These are phyloP conservation scores for Diaporthe vaccinii DNA, from an alignment of 2,329 filamentous ascomycete genomes.

Conservation along the genomic window DNA sequence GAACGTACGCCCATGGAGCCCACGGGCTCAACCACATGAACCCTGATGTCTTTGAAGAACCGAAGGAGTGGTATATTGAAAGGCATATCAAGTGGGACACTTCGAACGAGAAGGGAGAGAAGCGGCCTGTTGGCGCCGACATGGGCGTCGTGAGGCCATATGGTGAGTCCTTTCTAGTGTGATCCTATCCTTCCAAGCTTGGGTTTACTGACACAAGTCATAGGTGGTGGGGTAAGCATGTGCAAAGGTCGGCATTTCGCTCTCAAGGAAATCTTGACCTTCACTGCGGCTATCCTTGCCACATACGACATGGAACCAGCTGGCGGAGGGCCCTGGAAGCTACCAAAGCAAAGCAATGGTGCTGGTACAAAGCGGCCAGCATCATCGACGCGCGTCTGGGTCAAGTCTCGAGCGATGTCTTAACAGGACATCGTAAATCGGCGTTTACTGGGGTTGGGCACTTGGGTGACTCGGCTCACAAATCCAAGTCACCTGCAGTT, in stretches of 20 bases:
- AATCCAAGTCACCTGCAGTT: too few relatives aligned
- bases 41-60: constrained; percentile 50
- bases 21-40: constrained; percentile 54
- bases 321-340: constrained; percentile 36
- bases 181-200: not conserved
- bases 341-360: constrained; percentile 28
- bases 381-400: constrained; percentile 35
- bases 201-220: not conserved
- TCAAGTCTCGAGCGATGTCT: constrained; percentile 31
- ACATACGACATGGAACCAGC: constrained; percentile 53
- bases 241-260: constrained; percentile 52
- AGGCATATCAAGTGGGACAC: constrained; percentile 49
- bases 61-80: constrained; percentile 52
- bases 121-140: constrained; percentile 42
- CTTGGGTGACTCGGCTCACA: not conserved
- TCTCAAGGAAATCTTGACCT: constrained; percentile 52
- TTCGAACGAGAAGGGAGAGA: constrained; percentile 45
- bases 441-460: not conserved
- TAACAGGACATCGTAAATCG: not conserved
- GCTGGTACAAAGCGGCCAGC: constrained; percentile 34
- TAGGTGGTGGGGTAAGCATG: constrained; percentile 51
- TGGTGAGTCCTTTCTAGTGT: constrained; percentile 46
- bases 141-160: constrained; percentile 50
- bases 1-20: constrained; percentile 52
- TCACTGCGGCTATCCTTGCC: constrained; percentile 51